Base-by-base conservation (phyloP, 2,329 filamentous ascomycete genomes). In the Aspergillus sclerotialis region DNA sequence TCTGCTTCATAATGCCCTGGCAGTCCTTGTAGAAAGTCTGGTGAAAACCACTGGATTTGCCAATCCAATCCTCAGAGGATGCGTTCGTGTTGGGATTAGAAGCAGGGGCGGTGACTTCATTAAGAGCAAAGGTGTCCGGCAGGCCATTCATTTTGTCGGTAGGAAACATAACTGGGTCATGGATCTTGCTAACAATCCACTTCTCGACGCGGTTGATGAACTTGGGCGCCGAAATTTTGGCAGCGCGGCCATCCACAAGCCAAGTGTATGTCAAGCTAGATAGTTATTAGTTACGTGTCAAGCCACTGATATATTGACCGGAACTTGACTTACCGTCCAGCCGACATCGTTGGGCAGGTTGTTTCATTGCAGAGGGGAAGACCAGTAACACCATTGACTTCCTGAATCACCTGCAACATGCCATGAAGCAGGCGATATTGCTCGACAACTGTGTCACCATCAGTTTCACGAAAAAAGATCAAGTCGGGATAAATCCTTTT, bases 131-230 rank as follows among this genome's bases (percentile, higher is more conserved):
- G 13, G 71, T 70, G 11, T 67, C 57, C 6, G 75, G 71, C 27
- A 71, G 71, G 46, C 78, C 67, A 28, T 80, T 74, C 25, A 81
- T 76, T 5, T 82, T 78, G 50, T 92, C 87, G 27, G 87, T 94
- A 5, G 90, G 90, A 66, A 96, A 95, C 64, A 94, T 86, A 56
- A 76, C 75, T 32, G 79, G 79, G 59, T 96, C 89, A 52, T 92
- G 86, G 45, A 94, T 87, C 68, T 96, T 96, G 65, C 88, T 87
- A 18, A 86, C 84, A 58, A 96, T 94, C 89, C 90, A 96, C 55
- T 90, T 86, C 66, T 95, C 89, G 60, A 96, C 93, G 16, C 94
- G 78, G 47, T 86, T 87, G 67, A 95, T 92, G 67, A 96, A 96
- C 61, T 93, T 88, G 42, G 81, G 81, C 5, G 90, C 90, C 3